Percentiles rank a stretch among this genome's conserved stretches.
phyloP scores from a whole-genome alignment of 2,329 filamentous ascomycete species.

The Chaetomiaceae sp. region DNA sequence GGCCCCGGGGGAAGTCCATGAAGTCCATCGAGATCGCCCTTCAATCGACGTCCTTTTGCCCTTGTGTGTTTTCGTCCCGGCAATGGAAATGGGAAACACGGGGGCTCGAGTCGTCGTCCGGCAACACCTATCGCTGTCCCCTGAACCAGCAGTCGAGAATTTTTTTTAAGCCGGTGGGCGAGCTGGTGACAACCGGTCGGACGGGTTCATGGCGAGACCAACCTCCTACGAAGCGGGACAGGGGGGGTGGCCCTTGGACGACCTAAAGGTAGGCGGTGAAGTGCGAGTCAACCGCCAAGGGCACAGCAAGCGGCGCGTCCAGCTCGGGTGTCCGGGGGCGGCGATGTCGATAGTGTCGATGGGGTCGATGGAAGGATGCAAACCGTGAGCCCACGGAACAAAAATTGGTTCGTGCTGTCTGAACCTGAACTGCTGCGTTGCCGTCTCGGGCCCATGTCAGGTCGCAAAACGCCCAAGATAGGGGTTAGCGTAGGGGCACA shows the following conservation, averaged over 20 bases:
- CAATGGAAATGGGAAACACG: no score
- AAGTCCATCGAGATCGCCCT: constrained; percentile 13
- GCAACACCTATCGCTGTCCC: background rate
- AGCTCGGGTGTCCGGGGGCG: constrained; percentile 10
- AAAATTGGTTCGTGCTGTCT: constrained; percentile 22
- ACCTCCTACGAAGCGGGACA: constrained; percentile 6
- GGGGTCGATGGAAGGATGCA: constrained; percentile 7
- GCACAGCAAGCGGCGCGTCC: constrained; percentile 3
- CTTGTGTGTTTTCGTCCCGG: background rate
- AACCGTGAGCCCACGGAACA: background rate
- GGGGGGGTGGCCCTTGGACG: background rate
- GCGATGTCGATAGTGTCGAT: constrained; percentile 9
- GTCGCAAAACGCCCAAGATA: constrained; percentile 28
- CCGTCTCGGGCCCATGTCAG: constrained; percentile 26
- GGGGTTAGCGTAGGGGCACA: constrained; percentile 26
- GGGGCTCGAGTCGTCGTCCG: background rate
- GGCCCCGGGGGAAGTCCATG: constrained; percentile 31
- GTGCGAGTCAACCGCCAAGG: background rate
- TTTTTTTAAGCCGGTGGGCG: constrained; percentile 18
- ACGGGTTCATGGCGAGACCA: constrained; percentile 25
- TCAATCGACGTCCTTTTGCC: constrained; percentile 26
- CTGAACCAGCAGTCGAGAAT: background rate
- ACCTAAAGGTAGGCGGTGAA: constrained; percentile 23
- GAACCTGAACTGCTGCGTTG: constrained; percentile 17
- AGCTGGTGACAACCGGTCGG: constrained; percentile 20